Percentiles rank a stretch among this genome's conserved stretches.
These are phyloP conservation scores for Arthroderma sp. DNA, from an alignment of 2,329 filamentous ascomycete species.

Conservation along the genomic window DNA sequence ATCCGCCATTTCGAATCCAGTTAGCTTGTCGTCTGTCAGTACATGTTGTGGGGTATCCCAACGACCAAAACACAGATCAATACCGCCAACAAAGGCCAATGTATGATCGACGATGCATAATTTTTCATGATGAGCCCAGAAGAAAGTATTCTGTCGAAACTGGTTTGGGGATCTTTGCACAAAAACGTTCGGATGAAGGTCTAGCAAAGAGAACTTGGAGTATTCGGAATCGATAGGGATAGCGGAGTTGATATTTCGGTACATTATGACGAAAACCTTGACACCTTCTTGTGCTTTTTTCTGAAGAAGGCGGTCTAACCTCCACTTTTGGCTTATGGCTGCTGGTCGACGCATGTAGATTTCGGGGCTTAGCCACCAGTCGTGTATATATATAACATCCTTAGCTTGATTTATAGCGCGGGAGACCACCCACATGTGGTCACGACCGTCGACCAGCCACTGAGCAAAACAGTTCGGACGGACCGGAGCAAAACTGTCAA, in stretches of 20 bases:
- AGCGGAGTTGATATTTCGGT: slow-evolving; percentile 90
- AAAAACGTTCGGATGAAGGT: slow-evolving; percentile 93
- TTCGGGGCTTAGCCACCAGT: slow-evolving; percentile 92
- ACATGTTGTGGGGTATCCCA: slow-evolving; percentile 84
- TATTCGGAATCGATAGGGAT: slow-evolving; percentile 97
- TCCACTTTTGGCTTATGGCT: slow-evolving; percentile 68
- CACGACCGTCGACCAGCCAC: slow-evolving; percentile 92
- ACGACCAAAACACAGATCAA: slow-evolving; percentile 89
- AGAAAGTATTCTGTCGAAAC: slow-evolving; percentile 97
- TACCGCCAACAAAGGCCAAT: slow-evolving; percentile 84
- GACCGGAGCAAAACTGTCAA: slow-evolving; percentile 81
- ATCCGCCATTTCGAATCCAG: slow-evolving; percentile 50
- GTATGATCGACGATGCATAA: slow-evolving; percentile 90
- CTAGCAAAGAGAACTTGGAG: slow-evolving; percentile 89
- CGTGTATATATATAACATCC: slow-evolving; percentile 88
- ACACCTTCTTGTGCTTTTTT: slow-evolving; percentile 81
- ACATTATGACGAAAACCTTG: slow-evolving; percentile 80
- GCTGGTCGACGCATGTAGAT: slow-evolving; percentile 73
- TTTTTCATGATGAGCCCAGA: slow-evolving; percentile 97
- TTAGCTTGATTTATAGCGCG: slow-evolving; percentile 78
- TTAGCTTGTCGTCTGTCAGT: slow-evolving; percentile 75
- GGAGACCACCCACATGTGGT: slow-evolving; percentile 93
- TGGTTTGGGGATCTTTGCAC: slow-evolving; percentile 95
- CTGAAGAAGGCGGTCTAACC: slow-evolving; percentile 77
- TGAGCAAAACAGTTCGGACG: slow-evolving; percentile 76